Base-by-base conservation (phyloP, 73 alveolate species). In the Paramecium caudatum region DNA sequence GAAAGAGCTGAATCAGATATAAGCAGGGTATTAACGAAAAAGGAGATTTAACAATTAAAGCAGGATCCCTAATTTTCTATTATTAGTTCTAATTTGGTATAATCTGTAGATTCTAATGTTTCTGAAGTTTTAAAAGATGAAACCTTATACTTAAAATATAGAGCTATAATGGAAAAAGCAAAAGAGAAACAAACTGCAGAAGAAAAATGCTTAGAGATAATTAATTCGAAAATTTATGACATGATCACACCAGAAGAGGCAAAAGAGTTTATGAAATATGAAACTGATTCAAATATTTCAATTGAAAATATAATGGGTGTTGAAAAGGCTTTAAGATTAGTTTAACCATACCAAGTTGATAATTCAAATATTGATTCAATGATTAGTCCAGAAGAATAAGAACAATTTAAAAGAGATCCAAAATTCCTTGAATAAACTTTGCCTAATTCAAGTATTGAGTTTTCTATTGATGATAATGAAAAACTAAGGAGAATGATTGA, bases 1-100 rank as follows among this genome's bases (percentile, higher is more conserved):
- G 80, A 55, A 4, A 43, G 46, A 55, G 80, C 80, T 4, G 80
- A 55, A 55, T 55, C 80, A 55, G 80, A 55, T 3, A 55, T 55
- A 4, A 55, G 80, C 30, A 55, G 37, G 4, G 80, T 55, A 2
- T 3, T 55, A 23, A 43, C 23, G 23, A 55, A 55, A 55, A 21
- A 55, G 8, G 80, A 55, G 30, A 55, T 55, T 23, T 37, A 55
- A 55, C 3, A 7, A 55, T 55, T 55, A 55, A 23, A 5, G 30
- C 23, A 55, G 5, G 80, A 55, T 10, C 80, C 80, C 30, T 5
- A 27, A 16, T 55, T 55, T 55, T 55, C 80, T 5, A 43, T 55
- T 55, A 55, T 55, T 37, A 55, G 80, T 55, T 55, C 80, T 10
- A 55, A 55, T 10, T 10, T 55, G 2, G 41, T 19, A 5, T 4